Evolutionary conservation across 331 rosid species (phyloP), one percentile per base, ranked within the genome.

Genomic region (Quercus phellos): DNA sequence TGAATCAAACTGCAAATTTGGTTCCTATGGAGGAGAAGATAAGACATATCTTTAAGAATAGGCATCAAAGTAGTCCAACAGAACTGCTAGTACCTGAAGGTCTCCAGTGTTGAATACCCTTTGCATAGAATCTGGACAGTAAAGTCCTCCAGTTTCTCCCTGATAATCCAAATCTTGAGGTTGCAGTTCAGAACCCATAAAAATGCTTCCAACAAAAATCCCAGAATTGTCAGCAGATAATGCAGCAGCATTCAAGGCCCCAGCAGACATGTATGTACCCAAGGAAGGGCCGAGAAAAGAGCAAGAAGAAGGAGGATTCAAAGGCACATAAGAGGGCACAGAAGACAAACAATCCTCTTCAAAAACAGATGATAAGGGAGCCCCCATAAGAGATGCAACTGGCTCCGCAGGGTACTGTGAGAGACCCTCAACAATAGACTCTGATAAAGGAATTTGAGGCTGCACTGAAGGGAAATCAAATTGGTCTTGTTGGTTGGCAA

Each of bases 341-440:
- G 98, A 94, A 69, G 95, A 88, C 83, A 90, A 79, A 85, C 97
- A 89, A 70, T 90, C 97, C 59, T 90, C 97, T 55, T 90, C 92
- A 55, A 89, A 85, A 50, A 89, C 83, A 0, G 96, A 75, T 16
- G 91, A 74, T 32, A 89, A 79, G 35, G 88, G 74, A 27, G 71
- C 84, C n/a, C 92, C 76, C 72, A 90, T 79, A 53, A 92, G 87
- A 34, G 86, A 68, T n/a, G 81, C 80, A 42, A 89, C 71, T 4
- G 88, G 63, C 17, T 85, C 84, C 11, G 82, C 73, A n/a, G 79
- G 80, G 73, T 86, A 90, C 61, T 86, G 93, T 14, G 91, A 46
- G 17, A 90, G 74, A 16, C 95, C 95, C 55, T 91, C 93, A 81
- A 83, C 82, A 78, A 83, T 84, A 60, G 94, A 78, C 74, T 83